A percentile compares a stretch with the other conserved stretches of the same genome.
Evolutionary conservation across 2,329 filamentous ascomycete genomes (phyloP).

Genomic region (Emydomyces testavorans): DNA sequence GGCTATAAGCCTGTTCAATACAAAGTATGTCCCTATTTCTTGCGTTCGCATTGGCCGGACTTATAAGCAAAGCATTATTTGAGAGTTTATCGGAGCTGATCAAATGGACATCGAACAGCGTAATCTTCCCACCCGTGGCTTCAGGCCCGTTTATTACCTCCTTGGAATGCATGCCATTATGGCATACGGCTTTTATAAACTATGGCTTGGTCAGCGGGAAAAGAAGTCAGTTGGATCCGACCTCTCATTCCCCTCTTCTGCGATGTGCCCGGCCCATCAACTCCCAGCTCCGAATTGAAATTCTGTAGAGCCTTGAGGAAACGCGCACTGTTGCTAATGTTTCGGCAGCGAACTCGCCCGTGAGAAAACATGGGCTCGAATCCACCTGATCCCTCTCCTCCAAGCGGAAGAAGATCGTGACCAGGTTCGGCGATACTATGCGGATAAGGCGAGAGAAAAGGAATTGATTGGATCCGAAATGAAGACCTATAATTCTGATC

Average conservation of each 20-base stretch:
- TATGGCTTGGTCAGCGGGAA: constrained; percentile 73
- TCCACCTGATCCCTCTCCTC: constrained; percentile 83
- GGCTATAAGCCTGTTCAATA: constrained; percentile 97
- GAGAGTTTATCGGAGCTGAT: constrained; percentile 4
- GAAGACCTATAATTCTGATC: constrained; percentile 77
- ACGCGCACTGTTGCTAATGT: background rate
- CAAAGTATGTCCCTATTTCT: constrained; percentile 54
- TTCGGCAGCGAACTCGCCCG: constrained; percentile 68
- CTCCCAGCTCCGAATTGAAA: too few species aligned
- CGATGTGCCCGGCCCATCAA: too few species aligned
- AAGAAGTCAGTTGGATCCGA: constrained; percentile 60
- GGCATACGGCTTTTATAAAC: constrained; percentile 81
- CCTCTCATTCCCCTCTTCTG: background rate
- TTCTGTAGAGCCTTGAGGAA: background rate
- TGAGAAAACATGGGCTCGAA: constrained; percentile 97
- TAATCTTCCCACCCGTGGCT: constrained; percentile 83
- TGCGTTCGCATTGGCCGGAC: background rate
- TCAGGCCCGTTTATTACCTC: constrained; percentile 71
- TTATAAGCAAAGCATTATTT: background rate
- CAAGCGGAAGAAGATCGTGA: constrained; percentile 97
- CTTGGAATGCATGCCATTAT: constrained; percentile 65
- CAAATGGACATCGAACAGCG: constrained; percentile 43
- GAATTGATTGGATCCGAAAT: constrained; percentile 73
- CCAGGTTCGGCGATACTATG: constrained; percentile 73
- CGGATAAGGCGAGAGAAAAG: constrained; percentile 82